Evolutionary conservation across 2,329 filamentous ascomycete species (phyloP), one percentile per base, ranked within the genome.

Genomic region (Drechslerella coelobrocha): DNA sequence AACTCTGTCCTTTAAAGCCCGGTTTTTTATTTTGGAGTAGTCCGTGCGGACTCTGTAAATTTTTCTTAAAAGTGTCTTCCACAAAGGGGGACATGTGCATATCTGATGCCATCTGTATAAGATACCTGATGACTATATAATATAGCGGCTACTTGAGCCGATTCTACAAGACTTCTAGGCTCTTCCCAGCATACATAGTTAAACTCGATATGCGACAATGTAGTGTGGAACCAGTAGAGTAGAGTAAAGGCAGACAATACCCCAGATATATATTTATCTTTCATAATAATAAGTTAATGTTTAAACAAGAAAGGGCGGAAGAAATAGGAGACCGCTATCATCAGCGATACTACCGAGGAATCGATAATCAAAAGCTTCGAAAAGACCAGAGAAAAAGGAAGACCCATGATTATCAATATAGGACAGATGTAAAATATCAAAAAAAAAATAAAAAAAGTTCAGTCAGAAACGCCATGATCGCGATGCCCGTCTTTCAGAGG

Each of bases 391-490:
- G n/a, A n/a, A n/a, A n/a, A n/a, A n/a, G n/a, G n/a, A n/a, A n/a
- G n/a, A n/a, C n/a, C n/a, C n/a, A n/a, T n/a, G n/a, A n/a, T n/a
- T n/a, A n/a, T n/a, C n/a, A n/a, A n/a, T n/a, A n/a, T n/a, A n/a
- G n/a, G n/a, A n/a, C n/a, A n/a, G n/a, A n/a, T n/a, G n/a, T 12
- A 34, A 34, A 34, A 34, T 12, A 34, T 12, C 6, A 7, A 34
- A 34, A 34, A 34, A 7, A 34, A 7, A 6, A 6, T 12, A 34
- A 34, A 34, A 34, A 34, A 34, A 34, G 12, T 34, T 34, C 29
- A 45, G 21, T 43, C 59, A 61, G 29, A 60, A 68, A 68, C 63
- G 63, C 63, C 63, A 68, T 68, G 55, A 61, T 68, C 63, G 63
- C 63, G 61, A 68, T 68, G 63, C 63, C 56, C 55, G 43, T 61